Evolutionary conservation across 768 basidiomycete species (phyloP).

Genomic region (Leccinum ochraceum): DNA sequence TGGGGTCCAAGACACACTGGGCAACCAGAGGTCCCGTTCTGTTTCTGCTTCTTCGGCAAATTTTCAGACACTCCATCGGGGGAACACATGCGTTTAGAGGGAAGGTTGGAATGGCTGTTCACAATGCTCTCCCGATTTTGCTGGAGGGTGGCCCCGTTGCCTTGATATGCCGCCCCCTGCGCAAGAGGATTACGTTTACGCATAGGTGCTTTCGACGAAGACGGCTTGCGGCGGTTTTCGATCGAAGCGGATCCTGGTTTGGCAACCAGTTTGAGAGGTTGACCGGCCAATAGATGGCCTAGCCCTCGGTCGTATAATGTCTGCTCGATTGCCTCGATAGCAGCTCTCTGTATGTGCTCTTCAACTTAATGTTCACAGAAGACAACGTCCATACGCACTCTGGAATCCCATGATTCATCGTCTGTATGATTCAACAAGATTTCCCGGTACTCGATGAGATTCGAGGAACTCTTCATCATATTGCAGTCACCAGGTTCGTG

Average conservation of each 20-base stretch:
- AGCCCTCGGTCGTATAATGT: conserved; percentile 58
- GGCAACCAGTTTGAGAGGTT: conserved; percentile 60
- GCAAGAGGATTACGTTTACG: conserved; percentile 1
- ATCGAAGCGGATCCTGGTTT: conserved; percentile 22
- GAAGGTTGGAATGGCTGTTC: neutral
- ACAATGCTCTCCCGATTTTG: neutral
- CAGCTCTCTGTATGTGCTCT: conserved; percentile 48
- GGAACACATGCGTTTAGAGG: conserved; percentile 40
- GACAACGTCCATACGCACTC: conserved; percentile 44
- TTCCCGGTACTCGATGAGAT: conserved; percentile 68
- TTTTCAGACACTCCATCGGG: conserved; percentile 29
- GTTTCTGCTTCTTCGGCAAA: conserved; percentile 41
- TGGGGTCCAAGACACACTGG: conserved; percentile 47
- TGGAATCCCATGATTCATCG: conserved; percentile 64
- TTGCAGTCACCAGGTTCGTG: conserved; percentile 55
- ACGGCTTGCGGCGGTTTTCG: neutral
- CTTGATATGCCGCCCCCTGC: neutral
- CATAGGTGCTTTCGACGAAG: conserved; percentile 4
- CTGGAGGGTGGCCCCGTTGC: neutral
- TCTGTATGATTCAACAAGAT: conserved; percentile 64
- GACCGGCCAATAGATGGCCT: conserved; percentile 55
- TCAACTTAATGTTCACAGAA: conserved; percentile 9
- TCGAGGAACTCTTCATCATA: conserved; percentile 66
- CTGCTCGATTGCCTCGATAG: conserved; percentile 70
- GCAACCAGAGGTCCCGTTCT: conserved; percentile 35